Conservation (phyloP, 306 rosid genomes). For the Corylus heterophylla region DNA sequence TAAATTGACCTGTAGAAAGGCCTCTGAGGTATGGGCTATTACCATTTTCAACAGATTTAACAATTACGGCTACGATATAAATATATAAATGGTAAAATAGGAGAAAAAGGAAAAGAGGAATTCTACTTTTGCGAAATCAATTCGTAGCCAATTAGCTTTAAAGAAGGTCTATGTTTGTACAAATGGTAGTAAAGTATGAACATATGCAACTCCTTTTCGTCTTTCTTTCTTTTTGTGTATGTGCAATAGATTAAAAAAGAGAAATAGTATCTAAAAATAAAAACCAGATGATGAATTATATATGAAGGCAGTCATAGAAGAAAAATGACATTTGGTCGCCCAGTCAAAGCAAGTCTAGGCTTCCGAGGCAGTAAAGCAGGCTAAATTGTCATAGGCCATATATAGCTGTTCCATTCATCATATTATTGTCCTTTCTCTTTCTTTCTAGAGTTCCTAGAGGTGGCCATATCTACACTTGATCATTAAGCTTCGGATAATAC, state of each 20-base stretch:
- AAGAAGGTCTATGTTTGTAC: background rate
- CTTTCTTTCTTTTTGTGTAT: background rate
- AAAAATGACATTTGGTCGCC: conserved; percentile 13
- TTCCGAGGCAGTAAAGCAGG: background rate
- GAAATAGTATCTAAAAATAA: no score
- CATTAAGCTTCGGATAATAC: background rate
- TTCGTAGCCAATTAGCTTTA: background rate
- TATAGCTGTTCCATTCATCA: conserved; percentile 23
- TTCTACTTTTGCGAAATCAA: background rate
- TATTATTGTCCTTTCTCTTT: conserved; percentile 25
- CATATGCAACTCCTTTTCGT: background rate
- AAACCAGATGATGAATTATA: background rate
- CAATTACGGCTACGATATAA: background rate
- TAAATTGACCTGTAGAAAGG: background rate
- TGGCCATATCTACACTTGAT: conserved; percentile 10
- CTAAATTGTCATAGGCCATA: background rate
- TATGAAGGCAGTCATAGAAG: conserved; percentile 1
- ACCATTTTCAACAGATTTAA: background rate
- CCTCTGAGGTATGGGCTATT: background rate
- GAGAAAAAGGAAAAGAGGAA: background rate
- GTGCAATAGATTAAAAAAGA: background rate
- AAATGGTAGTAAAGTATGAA: background rate
- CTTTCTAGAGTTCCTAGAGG: conserved; percentile 18
- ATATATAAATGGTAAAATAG: background rate
- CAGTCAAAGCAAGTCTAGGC: conserved; percentile 19